Base-by-base conservation (phyloP, 805 yeast genomes). In the Lipomyces oligophaga region DNA sequence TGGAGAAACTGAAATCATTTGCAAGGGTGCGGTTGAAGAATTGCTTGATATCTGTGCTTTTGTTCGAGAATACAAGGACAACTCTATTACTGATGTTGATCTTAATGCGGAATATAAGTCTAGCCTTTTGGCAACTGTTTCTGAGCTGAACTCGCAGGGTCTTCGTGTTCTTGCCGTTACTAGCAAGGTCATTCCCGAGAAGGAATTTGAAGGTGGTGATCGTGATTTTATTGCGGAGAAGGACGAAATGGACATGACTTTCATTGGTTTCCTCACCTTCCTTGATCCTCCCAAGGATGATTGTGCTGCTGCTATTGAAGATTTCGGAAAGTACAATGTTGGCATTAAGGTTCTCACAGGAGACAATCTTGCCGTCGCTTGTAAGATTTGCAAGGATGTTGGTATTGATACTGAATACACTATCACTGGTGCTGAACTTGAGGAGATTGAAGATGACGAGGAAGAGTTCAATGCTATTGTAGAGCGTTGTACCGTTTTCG, bases 381-480 rank as follows among this genome's bases (percentile, higher is more conserved):
- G 55, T 47, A 52, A 52, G 40, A 55, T 52, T 25, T 52, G 56
- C 51, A 44, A 39, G 32, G 56, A 52, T 21, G 56, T 52, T 34
- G 56, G 56, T 18, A 52, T 52, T 20, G 47, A 44, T 34, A 41
- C 49, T 11, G 49, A 46, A 18, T 45, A 38, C 41, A 30, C 34
- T 10, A 47, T 52, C 37, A 52, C 54, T 21, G 56, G 56, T 21
- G 66, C 61, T 26, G 78, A 68, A 25, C 76, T 69, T 61, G 80
- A 66, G 10, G 77, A 72, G 44, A 77, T 74, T 25, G 45, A 42
- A 18, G 89, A 83, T 68, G 45, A 43, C 27, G 89, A 83, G 69
- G 95, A 86, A 59, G 95, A 85, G 66, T 73, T 86, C 62, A 94
- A 85, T 60, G 95, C 82, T 49, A 82, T 85, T 20, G 55, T 51